phyloP scores from a whole-genome alignment of 2,329 filamentous ascomycete genomes.

The Penicillium expansum region DNA sequence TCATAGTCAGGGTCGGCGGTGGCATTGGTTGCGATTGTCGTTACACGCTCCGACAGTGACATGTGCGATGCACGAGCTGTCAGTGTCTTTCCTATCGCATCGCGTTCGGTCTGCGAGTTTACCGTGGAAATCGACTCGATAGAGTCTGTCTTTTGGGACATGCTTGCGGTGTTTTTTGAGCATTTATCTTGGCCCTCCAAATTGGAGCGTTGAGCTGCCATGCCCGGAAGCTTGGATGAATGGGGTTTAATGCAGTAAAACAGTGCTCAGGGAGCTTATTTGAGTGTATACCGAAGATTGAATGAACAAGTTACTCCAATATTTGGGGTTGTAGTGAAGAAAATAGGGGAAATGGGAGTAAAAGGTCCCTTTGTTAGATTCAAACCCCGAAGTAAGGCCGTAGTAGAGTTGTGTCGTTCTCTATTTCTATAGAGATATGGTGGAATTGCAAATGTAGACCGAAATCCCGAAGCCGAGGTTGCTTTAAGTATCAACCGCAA shows the following conservation, averaged over 20 bases:
- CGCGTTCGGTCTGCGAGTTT: constrained; percentile 26
- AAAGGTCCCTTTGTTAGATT: not conserved
- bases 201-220: constrained; percentile 18
- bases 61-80: constrained; percentile 34
- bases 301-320: not conserved
- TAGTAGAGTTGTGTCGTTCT: not conserved
- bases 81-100: constrained; percentile 29
- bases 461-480: not conserved
- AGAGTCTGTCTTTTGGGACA: constrained; percentile 24
- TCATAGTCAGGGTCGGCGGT: constrained; percentile 63
- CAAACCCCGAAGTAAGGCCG: not conserved
- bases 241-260: not conserved
- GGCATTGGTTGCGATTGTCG: constrained; percentile 46
- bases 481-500: not conserved
- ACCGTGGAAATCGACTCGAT: constrained; percentile 31
- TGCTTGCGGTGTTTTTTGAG: constrained; percentile 14
- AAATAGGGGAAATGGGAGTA: not conserved
- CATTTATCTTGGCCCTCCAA: constrained; percentile 22
- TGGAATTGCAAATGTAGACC: not conserved
- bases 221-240: constrained; percentile 3
- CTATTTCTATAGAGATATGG: not conserved
- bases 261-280: not conserved
- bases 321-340: not conserved
- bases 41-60: constrained; percentile 41
- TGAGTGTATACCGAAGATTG: not conserved